A percentile compares a stretch with the other conserved stretches of the same genome.
Evolutionary conservation across 306 rosid genomes (phyloP).

Genomic region (Heteromeles arbutifolia): DNA sequence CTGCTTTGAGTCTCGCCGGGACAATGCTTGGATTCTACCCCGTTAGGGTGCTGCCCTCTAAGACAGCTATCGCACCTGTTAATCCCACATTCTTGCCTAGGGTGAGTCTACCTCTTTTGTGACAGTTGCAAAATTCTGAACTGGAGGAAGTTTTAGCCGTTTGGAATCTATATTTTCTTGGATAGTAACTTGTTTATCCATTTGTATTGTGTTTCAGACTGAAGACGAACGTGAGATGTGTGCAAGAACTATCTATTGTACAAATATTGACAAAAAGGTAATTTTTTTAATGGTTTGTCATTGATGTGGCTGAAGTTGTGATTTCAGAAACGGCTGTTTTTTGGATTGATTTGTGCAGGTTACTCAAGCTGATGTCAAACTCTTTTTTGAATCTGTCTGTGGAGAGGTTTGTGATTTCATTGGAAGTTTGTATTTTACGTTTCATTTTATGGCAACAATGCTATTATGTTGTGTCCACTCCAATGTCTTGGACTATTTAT

Average conservation of each 20-base stretch:
- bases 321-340: not conserved
- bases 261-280: slow-evolving; percentile 44
- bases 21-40: slow-evolving; percentile 47
- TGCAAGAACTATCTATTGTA: slow-evolving; percentile 39
- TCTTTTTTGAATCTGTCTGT: slow-evolving; percentile 38
- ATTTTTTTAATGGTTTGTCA: slow-evolving; percentile 1
- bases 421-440: not conserved
- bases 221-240: slow-evolving; percentile 46
- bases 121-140: slow-evolving; percentile 2
- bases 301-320: not conserved
- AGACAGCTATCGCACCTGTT: slow-evolving; percentile 47
- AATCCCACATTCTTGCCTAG: slow-evolving; percentile 43
- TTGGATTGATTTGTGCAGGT: slow-evolving; percentile 15
- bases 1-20: slow-evolving; percentile 39
- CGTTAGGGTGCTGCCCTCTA: slow-evolving; percentile 42
- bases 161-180: not conserved
- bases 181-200: not conserved
- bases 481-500: not conserved
- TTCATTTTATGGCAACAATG: not conserved
- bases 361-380: slow-evolving; percentile 40
- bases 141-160: not conserved
- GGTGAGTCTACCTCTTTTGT: slow-evolving; percentile 15
- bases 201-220: slow-evolving; percentile 12
- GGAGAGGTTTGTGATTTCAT: slow-evolving; percentile 36
- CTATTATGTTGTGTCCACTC: not conserved